Evolutionary conservation across 2,329 filamentous ascomycete species (phyloP), one percentile per base, ranked within the genome.

Genomic region (Thelonectria rubi): DNA sequence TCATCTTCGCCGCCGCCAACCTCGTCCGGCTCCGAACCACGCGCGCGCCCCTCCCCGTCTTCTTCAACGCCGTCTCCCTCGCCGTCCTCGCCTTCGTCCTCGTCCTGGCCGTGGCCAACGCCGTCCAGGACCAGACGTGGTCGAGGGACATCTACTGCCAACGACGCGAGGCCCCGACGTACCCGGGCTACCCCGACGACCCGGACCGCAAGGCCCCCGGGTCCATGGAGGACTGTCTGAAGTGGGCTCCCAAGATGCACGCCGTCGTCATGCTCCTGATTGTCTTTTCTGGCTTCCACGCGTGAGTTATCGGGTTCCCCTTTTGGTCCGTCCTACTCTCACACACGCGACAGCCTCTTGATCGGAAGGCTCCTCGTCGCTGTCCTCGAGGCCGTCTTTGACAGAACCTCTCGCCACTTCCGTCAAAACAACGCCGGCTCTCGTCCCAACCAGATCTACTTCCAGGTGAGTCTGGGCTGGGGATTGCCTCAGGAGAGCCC

Each of bases 201-300:
- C 24, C 20, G 15, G 11, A 26, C 9, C 14, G 12, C 20, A 18
- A n/a, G 8, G 5, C 52, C n/a, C n/a, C 18, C 24, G 26, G 18
- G 30, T 46, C 40, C 5, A 6, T 32, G 3, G 20, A 55, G 26
- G 32, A 55, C 18, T 55, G 53, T 14, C 34, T 47, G 9, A 20
- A 40, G 18, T 55, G 53, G 53, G 53, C 53, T 20, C 20, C 20
- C 32, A 55, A 55, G n/a, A 55, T 55, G 11, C 30, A 55, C 15
- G 34, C n/a, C 17, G 18, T 47, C 8, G 21, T n/a, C 7, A 3
- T n/a, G 18, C n/a, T 55, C 5, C 14, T 48, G 10, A n/a, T 40
- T 10, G 24, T 48, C 20, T 15, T 48, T 30, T 18, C 15, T 8
- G 53, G 18, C 5, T 14, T 55, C 5, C 34, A 55, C 24, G 18